phyloP scores from a whole-genome alignment of 768 basidiomycete genomes.

The Asterophora parasitica region DNA sequence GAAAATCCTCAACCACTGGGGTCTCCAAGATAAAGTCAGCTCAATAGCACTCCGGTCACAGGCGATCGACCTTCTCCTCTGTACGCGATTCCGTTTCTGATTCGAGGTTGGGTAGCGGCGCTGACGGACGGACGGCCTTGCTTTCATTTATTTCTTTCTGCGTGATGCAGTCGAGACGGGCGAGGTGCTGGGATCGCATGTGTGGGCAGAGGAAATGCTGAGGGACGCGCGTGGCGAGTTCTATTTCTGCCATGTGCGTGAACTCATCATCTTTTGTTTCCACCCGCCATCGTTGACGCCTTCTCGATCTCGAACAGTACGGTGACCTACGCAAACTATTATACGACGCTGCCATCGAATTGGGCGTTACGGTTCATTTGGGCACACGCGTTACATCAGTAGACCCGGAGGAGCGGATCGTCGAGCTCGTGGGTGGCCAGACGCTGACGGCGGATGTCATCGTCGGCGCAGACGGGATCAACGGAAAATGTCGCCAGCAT shows the following conservation, averaged over 20 bases:
- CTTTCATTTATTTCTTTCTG: not conserved
- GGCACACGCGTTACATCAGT: slow-evolving; percentile 26
- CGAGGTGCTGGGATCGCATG: slow-evolving; percentile 40
- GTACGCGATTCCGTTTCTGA: slow-evolving; percentile 1
- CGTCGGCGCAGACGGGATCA: slow-evolving; percentile 54
- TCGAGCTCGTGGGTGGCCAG: slow-evolving; percentile 36
- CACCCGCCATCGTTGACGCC: slow-evolving; percentile 8
- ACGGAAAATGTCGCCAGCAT: slow-evolving; percentile 26
- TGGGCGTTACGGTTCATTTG: slow-evolving; percentile 40
- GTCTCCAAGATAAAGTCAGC: slow-evolving; percentile 27
- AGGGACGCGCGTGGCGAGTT: slow-evolving; percentile 38
- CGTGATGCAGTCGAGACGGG: slow-evolving; percentile 43
- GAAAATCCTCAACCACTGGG: slow-evolving; percentile 55
- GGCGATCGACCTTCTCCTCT: slow-evolving; percentile 19
- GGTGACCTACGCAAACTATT: slow-evolving; percentile 47
- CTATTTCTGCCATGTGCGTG: slow-evolving; percentile 33
- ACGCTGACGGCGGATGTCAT: slow-evolving; percentile 44
- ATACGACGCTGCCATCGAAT: slow-evolving; percentile 37
- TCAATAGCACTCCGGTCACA: slow-evolving; percentile 15
- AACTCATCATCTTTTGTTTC: slow-evolving; percentile 13
- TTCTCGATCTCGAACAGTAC: slow-evolving; percentile 30
- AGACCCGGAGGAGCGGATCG: slow-evolving; percentile 23
- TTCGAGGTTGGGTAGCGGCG: no score
- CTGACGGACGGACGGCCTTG: not conserved
- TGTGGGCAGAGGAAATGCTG: slow-evolving; percentile 51